A percentile compares a stretch with the other conserved stretches of the same genome.
Evolutionary conservation across 73 alveolate species (phyloP).

Genomic region (Paramecium biaurelia): DNA sequence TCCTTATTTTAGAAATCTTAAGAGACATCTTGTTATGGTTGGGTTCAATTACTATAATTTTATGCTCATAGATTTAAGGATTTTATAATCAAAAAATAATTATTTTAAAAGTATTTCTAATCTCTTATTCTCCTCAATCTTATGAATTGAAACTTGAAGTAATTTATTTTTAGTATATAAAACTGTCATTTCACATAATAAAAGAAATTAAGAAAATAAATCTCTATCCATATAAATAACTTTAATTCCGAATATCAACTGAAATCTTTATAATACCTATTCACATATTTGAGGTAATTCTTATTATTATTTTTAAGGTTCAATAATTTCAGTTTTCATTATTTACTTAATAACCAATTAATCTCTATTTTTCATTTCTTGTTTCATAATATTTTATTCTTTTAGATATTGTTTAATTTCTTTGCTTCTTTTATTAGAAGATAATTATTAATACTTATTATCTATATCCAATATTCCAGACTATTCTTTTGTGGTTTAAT

Average conservation of each 20-base stretch:
- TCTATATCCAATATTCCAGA: not conserved
- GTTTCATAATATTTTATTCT: not conserved
- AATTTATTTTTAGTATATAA: not conserved
- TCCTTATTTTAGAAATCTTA: not conserved
- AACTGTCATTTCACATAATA: not conserved
- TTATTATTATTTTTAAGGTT: not conserved
- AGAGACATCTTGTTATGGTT: not conserved
- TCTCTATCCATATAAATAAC: not conserved
- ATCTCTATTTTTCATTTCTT: not conserved
- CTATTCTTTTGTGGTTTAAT: not conserved
- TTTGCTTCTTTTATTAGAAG: not conserved
- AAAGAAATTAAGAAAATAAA: conserved; percentile 9
- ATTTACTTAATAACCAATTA: not conserved
- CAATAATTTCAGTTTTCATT: not conserved
- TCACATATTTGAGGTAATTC: conserved; percentile 17
- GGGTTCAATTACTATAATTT: not conserved
- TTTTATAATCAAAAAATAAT: not conserved
- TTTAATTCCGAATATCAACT: not conserved
- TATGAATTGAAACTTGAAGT: not conserved
- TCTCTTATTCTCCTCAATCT: not conserved
- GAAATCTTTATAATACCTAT: not conserved
- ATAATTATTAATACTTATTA: not conserved
- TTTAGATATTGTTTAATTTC: conserved; percentile 22
- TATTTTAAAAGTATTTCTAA: not conserved
- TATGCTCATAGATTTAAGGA: not conserved